These are phyloP conservation scores for Drechslera avenae DNA, from an alignment of 2,329 filamentous ascomycete species.

Conservation along the genomic window DNA sequence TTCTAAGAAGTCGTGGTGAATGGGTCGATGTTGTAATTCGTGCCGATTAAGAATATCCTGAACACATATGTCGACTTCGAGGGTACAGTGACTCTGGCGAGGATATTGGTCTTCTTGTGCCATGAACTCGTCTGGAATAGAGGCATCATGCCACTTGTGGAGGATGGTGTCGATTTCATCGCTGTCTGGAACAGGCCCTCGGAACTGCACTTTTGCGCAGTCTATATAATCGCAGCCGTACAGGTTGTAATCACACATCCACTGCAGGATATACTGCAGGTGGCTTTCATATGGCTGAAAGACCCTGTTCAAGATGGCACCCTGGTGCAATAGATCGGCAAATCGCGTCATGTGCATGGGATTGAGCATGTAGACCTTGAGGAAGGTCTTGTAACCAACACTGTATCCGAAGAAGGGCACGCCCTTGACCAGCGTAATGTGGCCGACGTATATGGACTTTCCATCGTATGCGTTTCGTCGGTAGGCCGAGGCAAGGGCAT, in stretches of 20 bases:
- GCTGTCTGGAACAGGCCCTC: slow-evolving; percentile 73
- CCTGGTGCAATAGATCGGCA: slow-evolving; percentile 84
- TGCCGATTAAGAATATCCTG: slow-evolving; percentile 85
- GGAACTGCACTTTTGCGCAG: slow-evolving; percentile 71
- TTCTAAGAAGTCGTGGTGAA: slow-evolving; percentile 90
- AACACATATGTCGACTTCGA: slow-evolving; percentile 89
- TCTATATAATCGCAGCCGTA: slow-evolving; percentile 92
- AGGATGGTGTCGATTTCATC: slow-evolving; percentile 64
- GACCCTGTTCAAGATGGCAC: slow-evolving; percentile 78
- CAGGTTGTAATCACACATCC: slow-evolving; percentile 98
- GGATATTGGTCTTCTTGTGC: slow-evolving; percentile 69
- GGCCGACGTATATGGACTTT: slow-evolving; percentile 77
- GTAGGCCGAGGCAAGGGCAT: slow-evolving; percentile 85
- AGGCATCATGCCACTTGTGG: slow-evolving; percentile 81
- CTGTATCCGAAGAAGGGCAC: slow-evolving; percentile 95
- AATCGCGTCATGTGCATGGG: slow-evolving; percentile 85
- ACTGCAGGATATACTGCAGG: slow-evolving; percentile 88
- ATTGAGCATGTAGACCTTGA: slow-evolving; percentile 95
- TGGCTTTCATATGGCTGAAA: slow-evolving; percentile 96
- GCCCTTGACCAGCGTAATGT: slow-evolving; percentile 90
- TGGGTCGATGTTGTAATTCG: slow-evolving; percentile 72
- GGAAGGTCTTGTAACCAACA: slow-evolving; percentile 86
- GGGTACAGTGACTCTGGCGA: slow-evolving; percentile 81
- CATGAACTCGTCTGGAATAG: slow-evolving; percentile 65
- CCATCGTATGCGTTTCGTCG: slow-evolving; percentile 73